A percentile compares a stretch with the other conserved stretches of the same genome.
phyloP scores from a whole-genome alignment of 1,284 basidiomycete genomes.

The Leccinum pachyderme region DNA sequence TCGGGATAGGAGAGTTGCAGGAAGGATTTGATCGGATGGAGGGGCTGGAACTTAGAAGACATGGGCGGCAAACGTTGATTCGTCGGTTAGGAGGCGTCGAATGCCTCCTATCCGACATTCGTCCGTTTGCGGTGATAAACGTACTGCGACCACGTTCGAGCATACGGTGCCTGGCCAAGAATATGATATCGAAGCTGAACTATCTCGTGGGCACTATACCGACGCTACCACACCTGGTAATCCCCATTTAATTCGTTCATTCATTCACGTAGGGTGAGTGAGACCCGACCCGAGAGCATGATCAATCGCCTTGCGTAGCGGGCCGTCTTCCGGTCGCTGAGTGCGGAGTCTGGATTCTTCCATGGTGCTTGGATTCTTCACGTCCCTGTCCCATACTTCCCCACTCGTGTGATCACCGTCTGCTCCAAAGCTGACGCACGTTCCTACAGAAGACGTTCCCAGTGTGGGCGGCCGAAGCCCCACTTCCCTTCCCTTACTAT shows the following conservation, averaged over 20 bases:
- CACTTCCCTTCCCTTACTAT: background rate
- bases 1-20: constrained; percentile 4
- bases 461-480: background rate
- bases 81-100: background rate
- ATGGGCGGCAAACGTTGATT: background rate
- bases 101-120: background rate
- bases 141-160: background rate
- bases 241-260: background rate
- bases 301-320: background rate
- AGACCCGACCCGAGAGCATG: background rate
- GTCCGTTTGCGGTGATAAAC: background rate
- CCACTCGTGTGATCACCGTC: background rate
- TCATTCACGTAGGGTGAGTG: background rate
- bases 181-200: background rate
- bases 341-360: no score
- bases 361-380: no score
- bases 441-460: background rate
- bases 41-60: background rate
- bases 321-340: background rate
- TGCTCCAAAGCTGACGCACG: background rate
- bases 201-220: background rate
- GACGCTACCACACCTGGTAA: background rate
- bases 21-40: background rate
- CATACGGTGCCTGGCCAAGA: background rate
- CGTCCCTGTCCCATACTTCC: background rate